Base-by-base conservation (phyloP, 1,284 basidiomycete genomes). In the Ceratobasidium theobromae region DNA sequence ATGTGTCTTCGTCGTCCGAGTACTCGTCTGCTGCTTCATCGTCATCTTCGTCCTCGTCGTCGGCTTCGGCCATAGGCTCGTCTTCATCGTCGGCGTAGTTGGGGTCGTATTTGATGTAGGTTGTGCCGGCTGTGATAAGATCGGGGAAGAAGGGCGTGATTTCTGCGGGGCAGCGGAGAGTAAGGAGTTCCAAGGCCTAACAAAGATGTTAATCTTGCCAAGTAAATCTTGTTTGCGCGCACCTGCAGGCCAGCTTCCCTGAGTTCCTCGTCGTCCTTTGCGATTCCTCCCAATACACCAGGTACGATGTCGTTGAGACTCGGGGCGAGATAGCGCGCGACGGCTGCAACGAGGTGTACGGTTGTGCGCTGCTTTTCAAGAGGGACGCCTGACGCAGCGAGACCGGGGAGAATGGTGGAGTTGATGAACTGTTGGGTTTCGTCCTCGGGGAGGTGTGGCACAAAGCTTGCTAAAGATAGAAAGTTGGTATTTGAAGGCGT, bases 1-100 rank as follows among this genome's bases (percentile, higher is more conserved):
- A 98, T n/a, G 93, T 90, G 74, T 99, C 97, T 74, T 99, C 97
- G 71, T 99, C 96, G 72, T 99, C 96, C 5, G 93, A 94, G 75
- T 98, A 98, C 70, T 76, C 81, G 71, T 72, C 86, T 85, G 90
- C 86, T 71, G 92, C 91, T 58, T 87, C 89, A 30, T 83, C 88
- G 38, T 86, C 88, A 1, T 93, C 90, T 4, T 92, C 93, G 0
- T 90, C 78, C 23, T 77, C 89, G 2, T 88, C 88, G 6, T 87
- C n/a, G 1, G 81, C 87, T 64, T 86, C 89, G n/a, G 79, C 85
- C 82, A 89, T 89, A 68, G 89, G 87, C 69, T 92, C 90, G 54
- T 93, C 92, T 57, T 92, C 92, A 53, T 88, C 89, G 40, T 87
- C 86, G 14, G 81, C 91, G 72, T 96, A 97, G 73, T 98, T 98